Evolutionary conservation across 805 yeast species (phyloP).

Genomic region (Isabelozyma gotoi): DNA sequence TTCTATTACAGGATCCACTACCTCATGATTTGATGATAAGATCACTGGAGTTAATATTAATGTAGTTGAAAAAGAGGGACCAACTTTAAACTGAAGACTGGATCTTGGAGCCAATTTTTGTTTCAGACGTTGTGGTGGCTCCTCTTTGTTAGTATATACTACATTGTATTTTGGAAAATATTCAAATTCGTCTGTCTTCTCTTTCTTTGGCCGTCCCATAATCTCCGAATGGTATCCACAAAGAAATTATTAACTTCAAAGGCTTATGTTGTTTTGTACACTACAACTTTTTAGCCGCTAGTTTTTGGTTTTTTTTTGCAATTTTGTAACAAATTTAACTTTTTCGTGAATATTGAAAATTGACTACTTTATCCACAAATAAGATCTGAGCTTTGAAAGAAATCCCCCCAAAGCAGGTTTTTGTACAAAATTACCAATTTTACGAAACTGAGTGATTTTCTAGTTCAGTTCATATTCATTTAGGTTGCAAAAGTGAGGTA

Average conservation of each 20-base stretch:
- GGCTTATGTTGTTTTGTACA: too few species aligned
- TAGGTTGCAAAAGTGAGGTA: neutral
- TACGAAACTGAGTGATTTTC: too few species aligned
- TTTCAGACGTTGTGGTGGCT: neutral
- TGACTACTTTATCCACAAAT: too few species aligned
- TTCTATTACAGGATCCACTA: conserved; percentile 38
- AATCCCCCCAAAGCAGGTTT: too few species aligned
- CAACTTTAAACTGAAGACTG: conserved; percentile 61
- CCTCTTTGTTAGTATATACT: neutral
- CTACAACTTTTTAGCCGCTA: too few species aligned
- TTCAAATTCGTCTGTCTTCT: neutral
- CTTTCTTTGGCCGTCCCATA: neutral
- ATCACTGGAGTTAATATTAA: neutral
- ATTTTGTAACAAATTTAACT: too few species aligned
- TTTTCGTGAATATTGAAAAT: too few species aligned
- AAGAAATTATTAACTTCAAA: too few species aligned
- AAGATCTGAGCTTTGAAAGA: too few species aligned
- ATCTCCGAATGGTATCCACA: too few species aligned
- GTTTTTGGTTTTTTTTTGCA: too few species aligned
- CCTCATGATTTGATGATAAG: conserved; percentile 20
- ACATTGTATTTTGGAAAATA: neutral
- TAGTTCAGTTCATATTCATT: neutral
- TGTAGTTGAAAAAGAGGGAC: conserved; percentile 48
- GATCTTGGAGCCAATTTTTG: conserved; percentile 65
- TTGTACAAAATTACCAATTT: too few species aligned